These are phyloP conservation scores for Anthoceros angustus DNA, from an alignment of 225 moss, liverwort and hornwort species.

Conservation along the genomic window DNA sequence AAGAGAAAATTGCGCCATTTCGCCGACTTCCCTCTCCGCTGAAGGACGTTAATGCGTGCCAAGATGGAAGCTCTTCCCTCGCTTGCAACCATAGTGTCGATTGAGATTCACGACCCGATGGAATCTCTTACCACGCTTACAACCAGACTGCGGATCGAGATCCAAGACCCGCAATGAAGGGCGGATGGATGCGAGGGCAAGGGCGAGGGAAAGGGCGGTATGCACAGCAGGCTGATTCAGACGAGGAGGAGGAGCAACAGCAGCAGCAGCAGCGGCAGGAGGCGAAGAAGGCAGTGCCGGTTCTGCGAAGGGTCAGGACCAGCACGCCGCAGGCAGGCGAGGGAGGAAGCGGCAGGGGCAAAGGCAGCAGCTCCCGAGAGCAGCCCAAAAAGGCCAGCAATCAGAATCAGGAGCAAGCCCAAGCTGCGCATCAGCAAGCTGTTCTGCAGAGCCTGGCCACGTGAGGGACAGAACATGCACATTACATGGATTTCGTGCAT, in stretches of 20 bases:
- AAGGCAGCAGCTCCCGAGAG: background rate
- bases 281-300: background rate
- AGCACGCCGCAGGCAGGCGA: background rate
- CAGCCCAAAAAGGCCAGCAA: background rate
- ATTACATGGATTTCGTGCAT: background rate
- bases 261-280: background rate
- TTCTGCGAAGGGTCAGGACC: background rate
- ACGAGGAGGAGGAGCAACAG: background rate
- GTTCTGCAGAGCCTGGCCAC: background rate
- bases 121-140: too few relatives aligned
- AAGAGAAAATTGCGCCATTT: too few relatives aligned
- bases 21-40: too few relatives aligned
- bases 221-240: background rate
- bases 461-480: background rate
- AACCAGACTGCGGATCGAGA: too few relatives aligned
- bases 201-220: too few relatives aligned
- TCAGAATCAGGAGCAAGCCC: background rate
- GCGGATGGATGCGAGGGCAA: too few relatives aligned
- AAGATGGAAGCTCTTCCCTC: too few relatives aligned
- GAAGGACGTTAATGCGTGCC: too few relatives aligned
- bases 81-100: too few relatives aligned
- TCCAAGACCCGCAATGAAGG: too few relatives aligned
- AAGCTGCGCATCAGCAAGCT: background rate
- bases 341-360: background rate
- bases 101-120: too few relatives aligned